phyloP scores from a whole-genome alignment of 1,139 yeast genomes.

The Yamadazyma spencermartinsiae region DNA sequence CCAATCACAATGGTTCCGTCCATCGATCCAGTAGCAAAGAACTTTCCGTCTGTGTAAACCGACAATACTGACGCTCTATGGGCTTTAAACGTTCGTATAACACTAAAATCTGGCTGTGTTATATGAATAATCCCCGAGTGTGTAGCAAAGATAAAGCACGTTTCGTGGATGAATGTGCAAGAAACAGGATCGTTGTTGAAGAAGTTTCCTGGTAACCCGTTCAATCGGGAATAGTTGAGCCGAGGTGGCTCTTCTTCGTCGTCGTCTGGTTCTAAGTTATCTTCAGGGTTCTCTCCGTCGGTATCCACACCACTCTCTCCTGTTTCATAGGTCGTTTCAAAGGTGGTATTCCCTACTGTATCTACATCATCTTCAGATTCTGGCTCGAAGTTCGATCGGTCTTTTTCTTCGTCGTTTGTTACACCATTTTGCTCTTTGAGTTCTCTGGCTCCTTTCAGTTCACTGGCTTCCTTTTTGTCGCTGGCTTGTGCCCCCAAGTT shows the following conservation, averaged over 20 bases:
- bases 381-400: too few species aligned
- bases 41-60: slow-evolving; percentile 67
- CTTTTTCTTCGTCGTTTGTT: too few species aligned
- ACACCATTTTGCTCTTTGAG: neutral
- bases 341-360: slow-evolving; percentile 19
- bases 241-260: slow-evolving; percentile 64
- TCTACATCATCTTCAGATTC: slow-evolving; percentile 13
- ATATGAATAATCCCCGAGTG: slow-evolving; percentile 84
- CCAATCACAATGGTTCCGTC: slow-evolving; percentile 92
- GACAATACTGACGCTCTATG: slow-evolving; percentile 84
- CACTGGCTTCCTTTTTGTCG: neutral
- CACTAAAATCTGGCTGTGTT: slow-evolving; percentile 54
- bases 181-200: slow-evolving; percentile 79
- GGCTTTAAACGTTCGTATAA: slow-evolving; percentile 73
- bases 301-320: slow-evolving; percentile 10
- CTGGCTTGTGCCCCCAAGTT: too few species aligned
- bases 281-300: neutral
- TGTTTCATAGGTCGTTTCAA: slow-evolving; percentile 18
- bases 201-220: slow-evolving; percentile 63
- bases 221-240: slow-evolving; percentile 69
- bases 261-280: slow-evolving; percentile 2
- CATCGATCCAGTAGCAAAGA: slow-evolving; percentile 84
- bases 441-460: neutral
- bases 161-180: slow-evolving; percentile 57
- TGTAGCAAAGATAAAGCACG: slow-evolving; percentile 76